phyloP scores from a whole-genome alignment of 768 basidiomycete species.

The Agaricus subrufescens region DNA sequence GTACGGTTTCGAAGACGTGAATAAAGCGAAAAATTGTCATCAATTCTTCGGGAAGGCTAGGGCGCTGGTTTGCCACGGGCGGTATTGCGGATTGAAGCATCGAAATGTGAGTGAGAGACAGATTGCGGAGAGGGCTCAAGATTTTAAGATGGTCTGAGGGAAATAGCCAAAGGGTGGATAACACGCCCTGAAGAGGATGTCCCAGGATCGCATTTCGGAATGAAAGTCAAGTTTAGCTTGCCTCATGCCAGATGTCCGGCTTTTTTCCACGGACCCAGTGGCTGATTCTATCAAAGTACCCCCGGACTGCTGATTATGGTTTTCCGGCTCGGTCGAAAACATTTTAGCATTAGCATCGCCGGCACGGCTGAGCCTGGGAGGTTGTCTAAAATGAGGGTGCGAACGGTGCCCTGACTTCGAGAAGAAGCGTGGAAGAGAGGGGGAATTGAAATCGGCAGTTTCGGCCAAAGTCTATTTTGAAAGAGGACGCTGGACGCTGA shows the following conservation, averaged over 20 bases:
- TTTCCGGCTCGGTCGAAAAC: not conserved
- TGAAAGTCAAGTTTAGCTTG: conserved; percentile 4
- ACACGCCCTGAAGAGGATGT: conserved; percentile 5
- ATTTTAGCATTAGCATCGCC: too few relatives aligned
- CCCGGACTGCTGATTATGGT: not conserved
- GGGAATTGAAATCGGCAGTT: not conserved
- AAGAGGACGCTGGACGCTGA: not conserved
- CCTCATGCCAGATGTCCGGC: conserved; percentile 1
- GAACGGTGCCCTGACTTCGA: not conserved
- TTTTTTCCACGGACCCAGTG: conserved; percentile 3
- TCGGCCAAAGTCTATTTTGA: not conserved
- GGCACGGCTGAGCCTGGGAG: not conserved
- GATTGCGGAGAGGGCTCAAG: not conserved
- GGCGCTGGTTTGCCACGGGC: not conserved
- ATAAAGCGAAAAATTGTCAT: not conserved
- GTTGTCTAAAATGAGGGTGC: not conserved
- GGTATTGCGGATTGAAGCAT: not conserved
- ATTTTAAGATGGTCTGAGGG: not conserved
- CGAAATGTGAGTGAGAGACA: not conserved
- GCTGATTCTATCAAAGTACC: not conserved
- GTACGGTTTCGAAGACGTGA: not conserved
- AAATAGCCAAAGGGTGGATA: conserved; percentile 1
- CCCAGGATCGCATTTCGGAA: conserved; percentile 3
- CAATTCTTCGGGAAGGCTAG: not conserved
- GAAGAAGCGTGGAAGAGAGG: not conserved